Evolutionary conservation across 495 filamentous ascomycete genomes (phyloP), one percentile per base, ranked within the genome.

Genomic region (Aspergillus heteromorphus): DNA sequence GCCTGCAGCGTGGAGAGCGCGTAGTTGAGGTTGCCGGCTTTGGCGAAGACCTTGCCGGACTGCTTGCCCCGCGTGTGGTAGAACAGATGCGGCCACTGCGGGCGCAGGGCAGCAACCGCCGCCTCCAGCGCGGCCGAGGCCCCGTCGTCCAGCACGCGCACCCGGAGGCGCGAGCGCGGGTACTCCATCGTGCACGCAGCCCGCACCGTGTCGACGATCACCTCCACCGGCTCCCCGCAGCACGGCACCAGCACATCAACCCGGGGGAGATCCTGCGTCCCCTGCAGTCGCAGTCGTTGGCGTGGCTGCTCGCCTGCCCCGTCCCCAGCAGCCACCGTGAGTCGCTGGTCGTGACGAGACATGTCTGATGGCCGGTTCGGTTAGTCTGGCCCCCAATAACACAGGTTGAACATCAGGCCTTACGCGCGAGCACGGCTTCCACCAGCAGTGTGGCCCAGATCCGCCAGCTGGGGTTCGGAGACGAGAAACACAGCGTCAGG

Each of bases 11-110:
- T 72, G 56, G 57, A 68, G 5, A 80, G 57, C 16, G 77, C 79
- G 54, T 74, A 74, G 45, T 80, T 81, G 20, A 84, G 62, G 49
- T 83, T 84, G 7, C 76, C 80, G 11, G 79, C 74, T 67, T 84
- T 84, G 51, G 74, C 61, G 65, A 74, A 69, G 42, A 71, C 48
- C 63, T 68, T 52, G n/a, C 66, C 71, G 1, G 71, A 66, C 17
- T 71, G 64, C 53, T 70, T 68, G 7, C 68, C 66, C 21, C 78
- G 70, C 1, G 73, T 66, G 38, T 74, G 67, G 55, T 83, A 83
- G 50, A 58, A 70, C 2, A 80, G 53, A 29, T 81, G 74, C 1
- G 63, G 65, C 54, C 67, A 75, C 23, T 58, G 51, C 1, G 18
- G 1, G 7, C 43, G 56, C 2, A 73, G 45, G 11, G 65, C 54